Conservation (phyloP, 2,329 filamentous ascomycete genomes). For the Coniochaeta prunicola region DNA sequence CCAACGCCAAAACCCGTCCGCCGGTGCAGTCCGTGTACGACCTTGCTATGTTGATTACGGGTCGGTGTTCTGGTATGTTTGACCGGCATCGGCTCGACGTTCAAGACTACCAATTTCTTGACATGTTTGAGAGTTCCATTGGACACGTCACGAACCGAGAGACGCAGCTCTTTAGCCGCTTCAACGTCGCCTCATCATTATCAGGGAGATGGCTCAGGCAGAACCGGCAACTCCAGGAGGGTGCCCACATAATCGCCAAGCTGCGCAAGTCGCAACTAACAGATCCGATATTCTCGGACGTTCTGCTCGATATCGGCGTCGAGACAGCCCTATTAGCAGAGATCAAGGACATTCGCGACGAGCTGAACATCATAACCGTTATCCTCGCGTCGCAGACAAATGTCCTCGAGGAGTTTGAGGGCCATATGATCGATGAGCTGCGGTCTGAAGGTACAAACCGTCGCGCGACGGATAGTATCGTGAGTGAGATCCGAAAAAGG, state of each 20-base stretch:
- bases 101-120: slow-evolving; percentile 56
- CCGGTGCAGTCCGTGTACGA: slow-evolving; percentile 55
- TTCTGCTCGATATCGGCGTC: slow-evolving; percentile 49
- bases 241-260: slow-evolving; percentile 5
- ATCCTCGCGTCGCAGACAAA: slow-evolving; percentile 41
- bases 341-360: slow-evolving; percentile 61
- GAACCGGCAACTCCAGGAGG: slow-evolving; percentile 15
- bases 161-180: slow-evolving; percentile 50
- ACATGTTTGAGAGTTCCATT: slow-evolving; percentile 61
- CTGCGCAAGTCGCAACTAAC: slow-evolving; percentile 8
- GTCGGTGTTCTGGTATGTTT: slow-evolving; percentile 52
- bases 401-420: slow-evolving; percentile 38
- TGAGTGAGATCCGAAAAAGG: slow-evolving; percentile 6
- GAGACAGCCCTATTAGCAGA: slow-evolving; percentile 56
- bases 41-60: slow-evolving; percentile 53
- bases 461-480: slow-evolving; percentile 8
- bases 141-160: slow-evolving; percentile 45
- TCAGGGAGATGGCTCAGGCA: slow-evolving; percentile 44
- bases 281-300: slow-evolving; percentile 38
- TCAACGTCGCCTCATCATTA: slow-evolving; percentile 50
- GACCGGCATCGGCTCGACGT: slow-evolving; percentile 50
- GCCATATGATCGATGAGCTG: slow-evolving; percentile 29
- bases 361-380: slow-evolving; percentile 54
- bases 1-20: slow-evolving; percentile 55
- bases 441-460: slow-evolving; percentile 10